Evolutionary conservation across 345 rosid genomes (phyloP), one percentile per base, ranked within the genome.

Genomic region (Hibiscus trionum): DNA sequence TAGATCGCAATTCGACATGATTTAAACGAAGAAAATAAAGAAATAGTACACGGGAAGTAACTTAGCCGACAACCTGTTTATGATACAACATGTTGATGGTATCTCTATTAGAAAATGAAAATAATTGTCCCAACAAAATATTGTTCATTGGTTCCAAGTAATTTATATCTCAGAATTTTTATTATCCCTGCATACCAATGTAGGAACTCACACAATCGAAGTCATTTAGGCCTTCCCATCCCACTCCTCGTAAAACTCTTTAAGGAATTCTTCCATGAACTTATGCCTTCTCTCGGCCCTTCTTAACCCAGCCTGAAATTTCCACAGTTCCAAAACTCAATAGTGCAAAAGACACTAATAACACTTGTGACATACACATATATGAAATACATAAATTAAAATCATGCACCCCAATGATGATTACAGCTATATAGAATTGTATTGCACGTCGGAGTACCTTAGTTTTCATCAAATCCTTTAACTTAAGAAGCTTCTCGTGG

Each of bases 231-330:
- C 85, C 73, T 69, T 82, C 35, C 93, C 92, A 73, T 86, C 85
- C 97, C 97, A 93, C 74, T 93, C 98, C 52, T 72, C 80, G 57
- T 84, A 82, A 76, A 93, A 93, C 74, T 91, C 90, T 61, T 83
- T 68, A 53, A 87, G 80, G 75, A 69, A 91, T 37, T 88, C 90
- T 66, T 82, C 88, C 96, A 89, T 89, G 80, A 93, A 88, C 69
- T 83, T 77, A 73, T 91, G 97, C 78, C 93, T 80, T 77, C 77
- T 87, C 88, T 89, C 88, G 8, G 96, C 96, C 82, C 90, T 88
- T 50, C 79, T 80, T 74, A 68, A 73, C 70, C 98, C 91, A 74
- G 93, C 96, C 97, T 93, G 82, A 73, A 73, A 70, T 5, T 66
- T 64, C 68, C 66, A 78, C 3, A 19, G 29, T 24, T 46, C 57